phyloP scores from a whole-genome alignment of 2,329 filamentous ascomycete species.

The Colletotrichum agaves region DNA sequence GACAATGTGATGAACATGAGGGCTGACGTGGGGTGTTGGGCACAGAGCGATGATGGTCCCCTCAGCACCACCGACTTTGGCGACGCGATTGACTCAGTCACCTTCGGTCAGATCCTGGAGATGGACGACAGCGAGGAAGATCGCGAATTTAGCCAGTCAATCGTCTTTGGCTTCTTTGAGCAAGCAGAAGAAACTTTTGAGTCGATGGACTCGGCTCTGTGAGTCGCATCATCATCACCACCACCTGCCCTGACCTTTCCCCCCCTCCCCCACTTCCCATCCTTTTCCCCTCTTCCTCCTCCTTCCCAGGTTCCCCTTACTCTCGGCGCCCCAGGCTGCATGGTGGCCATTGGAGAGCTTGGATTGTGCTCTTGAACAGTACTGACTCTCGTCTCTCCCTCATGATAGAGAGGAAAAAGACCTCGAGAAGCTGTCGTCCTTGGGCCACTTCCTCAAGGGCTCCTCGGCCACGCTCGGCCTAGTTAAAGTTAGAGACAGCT shows the following conservation, averaged over 20 bases:
- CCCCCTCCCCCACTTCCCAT: conserved; percentile 26
- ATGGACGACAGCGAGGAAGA: conserved; percentile 95
- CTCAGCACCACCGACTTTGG: conserved; percentile 60
- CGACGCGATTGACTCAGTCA: conserved; percentile 80
- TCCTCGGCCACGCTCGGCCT: conserved; percentile 95
- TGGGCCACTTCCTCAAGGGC: conserved; percentile 97
- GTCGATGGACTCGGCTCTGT: conserved; percentile 87
- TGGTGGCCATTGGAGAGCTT: neutral
- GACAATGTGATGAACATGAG: conserved; percentile 34
- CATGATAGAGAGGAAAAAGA: conserved; percentile 70
- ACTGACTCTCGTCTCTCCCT: conserved; percentile 32
- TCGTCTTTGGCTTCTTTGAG: conserved; percentile 92
- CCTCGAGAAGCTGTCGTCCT: conserved; percentile 78
- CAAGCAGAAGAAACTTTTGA: conserved; percentile 88
- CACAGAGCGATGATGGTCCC: conserved; percentile 41
- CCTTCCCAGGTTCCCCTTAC: neutral
- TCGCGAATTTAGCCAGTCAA: conserved; percentile 86
- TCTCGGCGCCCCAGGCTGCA: conserved; percentile 5
- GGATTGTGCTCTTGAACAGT: neutral
- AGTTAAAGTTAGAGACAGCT: conserved; percentile 89
- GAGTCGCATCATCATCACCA: conserved; percentile 53
- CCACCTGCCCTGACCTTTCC: neutral
- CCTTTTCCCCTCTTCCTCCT: conserved; percentile 14
- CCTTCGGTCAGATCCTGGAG: conserved; percentile 95
- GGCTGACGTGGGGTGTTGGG: conserved; percentile 27